Percentiles rank a stretch among this genome's conserved stretches.
These are phyloP conservation scores for Pachysandra terminalis DNA, from an alignment of 164 flowering plant genomes.

Conservation along the genomic window DNA sequence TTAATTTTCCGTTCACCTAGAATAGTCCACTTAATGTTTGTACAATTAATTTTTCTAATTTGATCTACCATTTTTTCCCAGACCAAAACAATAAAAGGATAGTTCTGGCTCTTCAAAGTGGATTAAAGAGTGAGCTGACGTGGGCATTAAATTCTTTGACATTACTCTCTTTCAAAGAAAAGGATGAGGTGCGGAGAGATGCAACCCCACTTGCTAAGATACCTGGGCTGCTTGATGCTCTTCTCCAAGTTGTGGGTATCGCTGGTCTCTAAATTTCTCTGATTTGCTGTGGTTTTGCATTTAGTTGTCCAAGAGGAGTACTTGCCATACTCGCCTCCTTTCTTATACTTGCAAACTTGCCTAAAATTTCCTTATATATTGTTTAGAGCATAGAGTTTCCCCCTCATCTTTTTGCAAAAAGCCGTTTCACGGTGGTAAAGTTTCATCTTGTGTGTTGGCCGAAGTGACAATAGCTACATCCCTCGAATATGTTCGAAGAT, in stretches of 20 bases:
- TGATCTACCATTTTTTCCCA: constrained; percentile 25
- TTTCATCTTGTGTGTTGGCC: too few relatives aligned
- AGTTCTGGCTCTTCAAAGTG: constrained; percentile 95
- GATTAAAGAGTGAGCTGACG: constrained; percentile 89
- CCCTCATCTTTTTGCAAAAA: too few relatives aligned
- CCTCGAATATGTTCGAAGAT: too few relatives aligned
- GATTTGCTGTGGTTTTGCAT: background rate
- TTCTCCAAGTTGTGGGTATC: constrained; percentile 88
- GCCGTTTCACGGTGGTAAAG: too few relatives aligned
- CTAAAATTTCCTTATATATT: too few relatives aligned
- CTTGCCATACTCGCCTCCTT: too few relatives aligned
- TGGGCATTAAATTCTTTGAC: constrained; percentile 97
- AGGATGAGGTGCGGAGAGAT: constrained; percentile 89
- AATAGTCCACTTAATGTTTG: background rate
- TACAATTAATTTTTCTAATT: background rate
- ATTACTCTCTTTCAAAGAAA: constrained; percentile 96
- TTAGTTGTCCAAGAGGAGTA: too few relatives aligned
- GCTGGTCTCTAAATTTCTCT: background rate
- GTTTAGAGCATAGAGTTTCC: too few relatives aligned
- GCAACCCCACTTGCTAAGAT: constrained; percentile 90
- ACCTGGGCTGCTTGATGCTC: constrained; percentile 89
- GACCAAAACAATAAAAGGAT: constrained; percentile 94
- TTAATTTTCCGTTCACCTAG: background rate
- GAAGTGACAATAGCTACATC: too few relatives aligned
- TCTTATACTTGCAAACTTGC: too few relatives aligned